These are phyloP conservation scores for Neoascochyta sp. DNA, from an alignment of 2,329 filamentous ascomycete species.

Conservation along the genomic window DNA sequence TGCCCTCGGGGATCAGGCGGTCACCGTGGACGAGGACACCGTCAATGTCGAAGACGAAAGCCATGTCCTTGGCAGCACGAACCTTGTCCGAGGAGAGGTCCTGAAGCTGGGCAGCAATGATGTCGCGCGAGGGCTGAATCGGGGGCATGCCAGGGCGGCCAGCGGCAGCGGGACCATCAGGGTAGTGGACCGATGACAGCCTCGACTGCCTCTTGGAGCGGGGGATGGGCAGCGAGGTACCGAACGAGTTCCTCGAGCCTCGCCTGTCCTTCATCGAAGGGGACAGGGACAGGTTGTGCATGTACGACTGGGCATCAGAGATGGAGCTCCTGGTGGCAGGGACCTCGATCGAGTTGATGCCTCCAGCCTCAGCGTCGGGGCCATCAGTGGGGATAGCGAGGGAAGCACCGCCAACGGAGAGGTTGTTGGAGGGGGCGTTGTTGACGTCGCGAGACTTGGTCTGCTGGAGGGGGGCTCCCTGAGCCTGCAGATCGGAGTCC, in stretches of 20 bases:
- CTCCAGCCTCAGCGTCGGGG: slow-evolving; percentile 26
- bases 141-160: slow-evolving; percentile 56
- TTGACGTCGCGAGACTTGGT: slow-evolving; percentile 24
- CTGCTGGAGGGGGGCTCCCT: slow-evolving; percentile 31
- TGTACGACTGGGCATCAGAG: slow-evolving; percentile 64
- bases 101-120: slow-evolving; percentile 68
- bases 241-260: slow-evolving; percentile 72
- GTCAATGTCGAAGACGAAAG: slow-evolving; percentile 75
- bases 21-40: slow-evolving; percentile 73
- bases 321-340: slow-evolving; percentile 66
- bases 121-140: slow-evolving; percentile 61
- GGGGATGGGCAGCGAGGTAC: slow-evolving; percentile 68
- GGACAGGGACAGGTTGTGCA: slow-evolving; percentile 67
- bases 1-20: slow-evolving; percentile 64
- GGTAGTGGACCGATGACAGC: slow-evolving; percentile 58
- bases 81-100: slow-evolving; percentile 65
- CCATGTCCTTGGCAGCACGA: slow-evolving; percentile 70
- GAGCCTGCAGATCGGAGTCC: slow-evolving; percentile 54
- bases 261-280: slow-evolving; percentile 66
- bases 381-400: slow-evolving; percentile 32
- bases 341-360: slow-evolving; percentile 58
- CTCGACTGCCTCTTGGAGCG: slow-evolving; percentile 66
- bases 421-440: slow-evolving; percentile 13
- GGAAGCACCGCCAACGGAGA: slow-evolving; percentile 24
- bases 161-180: slow-evolving; percentile 45